phyloP scores from a whole-genome alignment of 1,139 yeast genomes.

The Lodderomyces theae region DNA sequence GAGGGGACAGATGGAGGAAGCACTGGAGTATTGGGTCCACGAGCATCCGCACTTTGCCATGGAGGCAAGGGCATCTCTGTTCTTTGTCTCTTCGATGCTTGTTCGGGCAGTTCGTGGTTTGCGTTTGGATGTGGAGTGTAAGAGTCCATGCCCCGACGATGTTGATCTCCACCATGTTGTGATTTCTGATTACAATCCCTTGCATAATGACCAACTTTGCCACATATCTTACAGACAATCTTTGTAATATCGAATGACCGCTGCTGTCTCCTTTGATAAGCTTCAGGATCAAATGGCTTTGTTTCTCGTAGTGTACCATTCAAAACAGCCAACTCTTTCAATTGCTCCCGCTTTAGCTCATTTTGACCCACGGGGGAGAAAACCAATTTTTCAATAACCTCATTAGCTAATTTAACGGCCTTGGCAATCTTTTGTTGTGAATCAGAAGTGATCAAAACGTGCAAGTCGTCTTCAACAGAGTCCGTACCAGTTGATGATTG shows the following conservation, averaged over 20 bases:
- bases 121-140: constrained; percentile 7
- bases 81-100: constrained; percentile 17
- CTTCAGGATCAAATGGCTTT: constrained; percentile 68
- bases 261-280: constrained; percentile 41
- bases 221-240: constrained; percentile 76
- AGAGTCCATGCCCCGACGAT: constrained; percentile 5
- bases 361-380: constrained; percentile 91
- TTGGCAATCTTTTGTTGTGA: constrained; percentile 71
- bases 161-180: neutral
- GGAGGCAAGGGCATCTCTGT: constrained; percentile 20
- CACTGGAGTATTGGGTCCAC: constrained; percentile 5
- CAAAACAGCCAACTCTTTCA: constrained; percentile 85
- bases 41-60: constrained; percentile 14
- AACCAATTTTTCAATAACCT: constrained; percentile 78
- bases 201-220: constrained; percentile 81
- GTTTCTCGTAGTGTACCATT: constrained; percentile 91
- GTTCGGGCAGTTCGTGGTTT: constrained; percentile 7
- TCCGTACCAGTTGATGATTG: constrained; percentile 16
- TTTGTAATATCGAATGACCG: constrained; percentile 49
- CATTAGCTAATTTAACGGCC: constrained; percentile 74
- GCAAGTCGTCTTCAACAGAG: constrained; percentile 64
- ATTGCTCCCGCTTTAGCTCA: constrained; percentile 84
- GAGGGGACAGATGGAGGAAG: constrained; percentile 13
- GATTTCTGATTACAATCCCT: constrained; percentile 63
- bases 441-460: constrained; percentile 85